Percentiles rank a stretch among this genome's conserved stretches.
These are phyloP conservation scores for Populus hybrid DNA, from an alignment of 441 rosid genomes.

Conservation along the genomic window DNA sequence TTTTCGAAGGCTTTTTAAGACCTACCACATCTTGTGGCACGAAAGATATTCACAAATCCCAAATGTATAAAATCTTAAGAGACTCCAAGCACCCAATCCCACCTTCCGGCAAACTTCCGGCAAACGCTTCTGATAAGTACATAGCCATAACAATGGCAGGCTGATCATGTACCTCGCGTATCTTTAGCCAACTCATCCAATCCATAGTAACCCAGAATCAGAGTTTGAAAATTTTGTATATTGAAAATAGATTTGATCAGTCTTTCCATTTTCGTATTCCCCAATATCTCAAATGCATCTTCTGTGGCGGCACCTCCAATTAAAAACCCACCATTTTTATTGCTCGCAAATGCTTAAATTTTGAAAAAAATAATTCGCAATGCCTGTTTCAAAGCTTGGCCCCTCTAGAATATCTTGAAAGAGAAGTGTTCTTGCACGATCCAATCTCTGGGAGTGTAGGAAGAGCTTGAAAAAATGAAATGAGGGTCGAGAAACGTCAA, in stretches of 20 bases:
- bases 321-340: not conserved
- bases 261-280: not conserved
- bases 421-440: not conserved
- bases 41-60: not conserved
- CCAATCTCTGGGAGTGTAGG: not conserved
- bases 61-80: not conserved
- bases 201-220: not conserved
- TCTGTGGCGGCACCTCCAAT: not conserved
- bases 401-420: too few relatives aligned
- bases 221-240: not conserved
- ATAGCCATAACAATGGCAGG: not conserved
- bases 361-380: not conserved
- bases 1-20: not conserved
- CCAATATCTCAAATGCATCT: not conserved
- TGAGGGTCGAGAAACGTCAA: not conserved
- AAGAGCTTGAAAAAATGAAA: not conserved
- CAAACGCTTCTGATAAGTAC: not conserved
- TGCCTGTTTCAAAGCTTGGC: not conserved
- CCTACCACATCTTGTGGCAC: conserved; percentile 5
- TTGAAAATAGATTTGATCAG: not conserved
- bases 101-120: not conserved
- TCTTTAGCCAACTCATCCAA: conserved; percentile 1
- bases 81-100: conserved; percentile 2
- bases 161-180: not conserved
- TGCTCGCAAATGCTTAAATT: not conserved